phyloP scores from a whole-genome alignment of 140 eudicot species.

The Stevia rebaudiana region DNA sequence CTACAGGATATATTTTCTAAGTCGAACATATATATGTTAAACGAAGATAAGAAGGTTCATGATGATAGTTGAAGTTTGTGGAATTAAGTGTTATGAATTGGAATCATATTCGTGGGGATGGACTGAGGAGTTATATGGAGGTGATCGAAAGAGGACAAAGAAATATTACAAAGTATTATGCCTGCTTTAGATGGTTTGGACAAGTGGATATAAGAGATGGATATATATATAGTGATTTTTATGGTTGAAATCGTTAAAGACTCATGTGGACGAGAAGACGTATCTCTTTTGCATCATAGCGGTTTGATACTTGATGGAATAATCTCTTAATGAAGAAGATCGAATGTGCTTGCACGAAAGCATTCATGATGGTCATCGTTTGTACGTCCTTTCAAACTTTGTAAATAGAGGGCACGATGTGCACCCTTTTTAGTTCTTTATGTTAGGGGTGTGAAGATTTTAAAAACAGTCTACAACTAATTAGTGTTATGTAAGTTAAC shows the following conservation, averaged over 20 bases:
- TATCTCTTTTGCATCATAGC: too few species aligned
- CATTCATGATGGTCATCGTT: neutral
- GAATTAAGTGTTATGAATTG: neutral
- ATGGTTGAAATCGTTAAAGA: neutral
- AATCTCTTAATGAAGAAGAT: neutral
- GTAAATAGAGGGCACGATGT: too few species aligned
- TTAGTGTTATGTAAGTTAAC: too few species aligned
- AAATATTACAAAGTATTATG: conserved; percentile 8
- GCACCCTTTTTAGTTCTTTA: too few species aligned
- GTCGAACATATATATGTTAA: neutral
- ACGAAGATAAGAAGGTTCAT: conserved; percentile 1
- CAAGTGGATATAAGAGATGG: neutral
- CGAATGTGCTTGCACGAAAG: neutral
- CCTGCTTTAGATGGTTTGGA: conserved; percentile 1
- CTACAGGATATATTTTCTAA: neutral
- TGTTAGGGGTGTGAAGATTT: too few species aligned
- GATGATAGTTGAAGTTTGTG: neutral
- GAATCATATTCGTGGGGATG: conserved; percentile 13
- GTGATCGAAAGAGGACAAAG: conserved; percentile 5
- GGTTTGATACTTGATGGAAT: neutral
- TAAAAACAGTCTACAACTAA: too few species aligned
- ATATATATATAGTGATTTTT: neutral
- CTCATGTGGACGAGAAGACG: neutral
- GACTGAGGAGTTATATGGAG: neutral
- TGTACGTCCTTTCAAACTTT: too few species aligned